Percentiles rank a stretch among this genome's conserved stretches.
These are phyloP conservation scores for Aureobasidium sp. DNA, from an alignment of 2,329 filamentous ascomycete genomes.

Conservation along the genomic window DNA sequence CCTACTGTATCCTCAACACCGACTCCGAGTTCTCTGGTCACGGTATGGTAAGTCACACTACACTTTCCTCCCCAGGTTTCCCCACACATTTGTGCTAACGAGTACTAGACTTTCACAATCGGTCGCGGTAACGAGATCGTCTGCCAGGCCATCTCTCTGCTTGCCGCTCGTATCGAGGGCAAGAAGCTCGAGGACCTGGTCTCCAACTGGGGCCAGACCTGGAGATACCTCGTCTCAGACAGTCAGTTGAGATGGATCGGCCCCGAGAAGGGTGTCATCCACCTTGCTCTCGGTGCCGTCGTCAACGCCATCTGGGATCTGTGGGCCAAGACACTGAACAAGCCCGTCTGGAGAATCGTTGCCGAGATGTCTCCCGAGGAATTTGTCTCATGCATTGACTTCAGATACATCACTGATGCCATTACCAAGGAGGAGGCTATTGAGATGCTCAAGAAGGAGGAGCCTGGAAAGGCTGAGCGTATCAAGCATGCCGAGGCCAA, in stretches of 20 bases:
- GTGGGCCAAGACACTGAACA: constrained; percentile 80
- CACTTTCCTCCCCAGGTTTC: neutral
- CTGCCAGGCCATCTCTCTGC: constrained; percentile 72
- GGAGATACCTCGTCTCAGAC: constrained; percentile 87
- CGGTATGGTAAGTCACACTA: constrained; percentile 56
- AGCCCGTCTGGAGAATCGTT: constrained; percentile 86
- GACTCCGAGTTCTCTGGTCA: constrained; percentile 66
- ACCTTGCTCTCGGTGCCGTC: constrained; percentile 80
- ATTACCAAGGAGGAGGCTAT: constrained; percentile 79
- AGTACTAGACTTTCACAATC: constrained; percentile 62
- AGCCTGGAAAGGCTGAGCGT: constrained; percentile 62
- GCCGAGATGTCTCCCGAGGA: constrained; percentile 86
- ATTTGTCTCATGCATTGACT: constrained; percentile 83
- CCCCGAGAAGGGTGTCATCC: constrained; percentile 88
- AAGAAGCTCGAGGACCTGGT: constrained; percentile 72
- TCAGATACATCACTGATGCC: constrained; percentile 91
- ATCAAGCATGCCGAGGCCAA: constrained; percentile 66
- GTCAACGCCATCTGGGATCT: constrained; percentile 92
- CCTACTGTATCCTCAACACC: constrained; percentile 88
- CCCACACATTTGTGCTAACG: neutral
- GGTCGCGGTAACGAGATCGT: constrained; percentile 90
- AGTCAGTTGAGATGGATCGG: constrained; percentile 90
- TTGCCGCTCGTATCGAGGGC: constrained; percentile 68
- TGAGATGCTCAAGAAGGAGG: constrained; percentile 58
- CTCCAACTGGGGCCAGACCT: constrained; percentile 76